Base-by-base conservation (phyloP, 768 basidiomycete species). In the Serpula lacrymans region DNA sequence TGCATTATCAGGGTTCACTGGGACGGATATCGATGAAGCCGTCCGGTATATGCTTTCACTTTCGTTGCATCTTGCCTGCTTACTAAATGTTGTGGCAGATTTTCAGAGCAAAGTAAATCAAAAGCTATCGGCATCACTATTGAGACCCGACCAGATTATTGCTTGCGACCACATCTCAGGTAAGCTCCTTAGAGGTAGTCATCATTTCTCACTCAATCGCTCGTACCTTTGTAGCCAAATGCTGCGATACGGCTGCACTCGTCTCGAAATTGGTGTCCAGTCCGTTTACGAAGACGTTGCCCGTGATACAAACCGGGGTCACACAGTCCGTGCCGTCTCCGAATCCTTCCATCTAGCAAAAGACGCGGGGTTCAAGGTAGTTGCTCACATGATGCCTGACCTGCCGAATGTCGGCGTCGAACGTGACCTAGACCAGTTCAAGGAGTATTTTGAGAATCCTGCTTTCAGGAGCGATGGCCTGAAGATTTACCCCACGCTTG, bases 341-440 rank as follows among this genome's bases (percentile, higher is more conserved):
- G 95, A 99, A 62, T 89, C 87, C 10, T 99, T 99, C 67, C 95
- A 98, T 56, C 81, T 99, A 53, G 85, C 93, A 14, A 99, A 99
- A 62, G 95, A 99, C 54, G 96, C 95, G 2, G 96, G 96, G 4
- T 99, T 96, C 83, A 99, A 99, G 65, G 94, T 99, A 40, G 96
- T 99, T 21, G 94, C 94, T 14, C 96, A 99, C 60, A 98, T 98
- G 96, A 99, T 99, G 94, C 93, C 94, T 11, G 95, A 99, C 62
- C 77, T 98, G 7, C 95, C 95, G 7, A 99, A 99, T 59, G 90
- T 98, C 42, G 96, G 96, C 24, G 76, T 95, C 44, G 96, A 98
- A 68, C 81, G 96, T 42, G 96, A 99, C 63, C 78, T 99, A 34
- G 93, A 93, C 55, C 96, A 98, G 57, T 99, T 99, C 76, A 94